A percentile compares a stretch with the other conserved stretches of the same genome.
Conservation (phyloP, 257 asterid species). For the Capsicum chinense region DNA sequence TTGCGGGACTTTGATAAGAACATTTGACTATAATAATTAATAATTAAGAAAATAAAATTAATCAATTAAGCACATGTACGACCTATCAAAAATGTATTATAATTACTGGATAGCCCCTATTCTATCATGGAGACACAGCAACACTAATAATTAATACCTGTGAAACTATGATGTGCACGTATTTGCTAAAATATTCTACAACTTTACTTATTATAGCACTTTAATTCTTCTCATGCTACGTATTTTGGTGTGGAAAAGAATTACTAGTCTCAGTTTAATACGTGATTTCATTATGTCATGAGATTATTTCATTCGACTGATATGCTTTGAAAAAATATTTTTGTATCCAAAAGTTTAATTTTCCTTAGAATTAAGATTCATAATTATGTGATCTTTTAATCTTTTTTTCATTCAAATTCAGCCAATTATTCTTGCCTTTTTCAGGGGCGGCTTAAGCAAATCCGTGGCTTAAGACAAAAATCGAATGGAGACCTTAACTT, state of each 20-base stretch:
- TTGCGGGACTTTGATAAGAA: constrained; percentile 33
- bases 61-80: constrained; percentile 26
- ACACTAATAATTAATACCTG: not conserved
- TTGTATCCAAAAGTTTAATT: not conserved
- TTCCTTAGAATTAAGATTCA: too few relatives aligned
- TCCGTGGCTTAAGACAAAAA: too few relatives aligned
- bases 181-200: not conserved
- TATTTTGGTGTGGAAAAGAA: not conserved
- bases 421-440: too few relatives aligned
- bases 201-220: not conserved
- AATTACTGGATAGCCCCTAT: not conserved
- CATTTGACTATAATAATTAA: constrained; percentile 13
- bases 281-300: not conserved
- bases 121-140: not conserved
- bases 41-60: not conserved
- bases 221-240: not conserved
- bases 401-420: too few relatives aligned
- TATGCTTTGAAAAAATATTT: not conserved
- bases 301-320: not conserved
- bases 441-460: too few relatives aligned
- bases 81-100: not conserved
- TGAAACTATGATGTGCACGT: constrained; percentile 27
- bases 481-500: too few relatives aligned
- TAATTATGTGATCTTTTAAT: too few relatives aligned
- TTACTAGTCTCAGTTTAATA: constrained; percentile 8